phyloP scores from a whole-genome alignment of 2,329 filamentous ascomycete genomes.

The Cladobotryum protrusum region DNA sequence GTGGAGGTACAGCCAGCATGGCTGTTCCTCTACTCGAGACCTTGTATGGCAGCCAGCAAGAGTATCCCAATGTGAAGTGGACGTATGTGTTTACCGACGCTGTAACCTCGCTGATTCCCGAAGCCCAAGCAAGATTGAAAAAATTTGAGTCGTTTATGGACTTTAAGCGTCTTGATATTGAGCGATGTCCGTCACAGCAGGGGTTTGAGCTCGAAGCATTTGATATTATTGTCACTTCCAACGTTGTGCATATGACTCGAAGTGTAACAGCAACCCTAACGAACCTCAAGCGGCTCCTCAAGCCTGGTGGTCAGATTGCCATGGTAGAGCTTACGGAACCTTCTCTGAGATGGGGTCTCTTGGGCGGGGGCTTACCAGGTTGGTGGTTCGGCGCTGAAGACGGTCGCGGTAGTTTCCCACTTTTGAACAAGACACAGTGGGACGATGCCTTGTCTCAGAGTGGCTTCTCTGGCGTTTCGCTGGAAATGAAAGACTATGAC shows the following conservation, averaged over 20 bases:
- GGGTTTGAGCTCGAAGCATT: conserved; percentile 13
- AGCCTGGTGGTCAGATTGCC: conserved; percentile 11
- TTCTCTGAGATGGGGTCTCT: conserved; percentile 7
- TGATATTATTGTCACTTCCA: conserved; percentile 20
- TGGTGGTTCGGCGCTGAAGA: conserved; percentile 10
- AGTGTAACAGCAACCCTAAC: conserved; percentile 1
- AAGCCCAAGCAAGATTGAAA: conserved; percentile 14
- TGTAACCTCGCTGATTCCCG: conserved; percentile 21
- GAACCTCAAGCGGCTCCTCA: conserved; percentile 6
- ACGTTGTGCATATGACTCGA: conserved; percentile 9
- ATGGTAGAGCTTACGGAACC: conserved; percentile 9
- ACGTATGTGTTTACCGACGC: conserved; percentile 34
- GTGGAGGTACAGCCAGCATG: conserved; percentile 29
- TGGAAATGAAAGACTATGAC: conserved; percentile 8
- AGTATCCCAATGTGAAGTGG: conserved; percentile 14
- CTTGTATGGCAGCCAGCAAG: conserved; percentile 15
- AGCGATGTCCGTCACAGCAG: conserved; percentile 8
- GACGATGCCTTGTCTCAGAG: neutral
- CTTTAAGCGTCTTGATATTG: conserved; percentile 20
- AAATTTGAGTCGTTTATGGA: conserved; percentile 7
- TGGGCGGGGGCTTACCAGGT: neutral
- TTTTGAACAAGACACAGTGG: conserved; percentile 4
- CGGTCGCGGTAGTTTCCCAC: conserved; percentile 2
- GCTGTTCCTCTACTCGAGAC: conserved; percentile 21
- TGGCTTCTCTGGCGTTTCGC: conserved; percentile 8